These are phyloP conservation scores for Saprolegnia diclina DNA, from an alignment of 352 stramenopile genomes.

Conservation along the genomic window DNA sequence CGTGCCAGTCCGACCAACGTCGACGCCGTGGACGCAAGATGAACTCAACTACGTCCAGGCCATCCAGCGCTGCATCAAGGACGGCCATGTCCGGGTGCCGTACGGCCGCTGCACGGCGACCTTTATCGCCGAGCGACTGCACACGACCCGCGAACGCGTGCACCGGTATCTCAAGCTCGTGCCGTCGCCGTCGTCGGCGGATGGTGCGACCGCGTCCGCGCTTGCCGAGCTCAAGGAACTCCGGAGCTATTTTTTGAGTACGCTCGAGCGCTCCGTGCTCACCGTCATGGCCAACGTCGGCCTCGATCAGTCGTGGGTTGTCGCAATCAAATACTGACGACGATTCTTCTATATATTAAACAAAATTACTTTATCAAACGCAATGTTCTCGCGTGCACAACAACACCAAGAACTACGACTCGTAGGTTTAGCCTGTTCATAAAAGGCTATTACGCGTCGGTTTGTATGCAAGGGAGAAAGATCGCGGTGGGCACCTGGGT, in stretches of 20 bases:
- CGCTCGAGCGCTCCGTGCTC: not conserved
- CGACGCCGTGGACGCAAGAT: not conserved
- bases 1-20: constrained; percentile 1
- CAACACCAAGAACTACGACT: too few relatives aligned
- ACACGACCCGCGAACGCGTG: constrained; percentile 6
- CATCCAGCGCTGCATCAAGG: not conserved
- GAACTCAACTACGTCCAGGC: constrained; percentile 14
- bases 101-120: not conserved
- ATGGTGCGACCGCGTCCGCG: not conserved
- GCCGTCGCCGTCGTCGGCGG: not conserved
- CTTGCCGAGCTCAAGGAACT: constrained; percentile 6
- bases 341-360: not conserved
- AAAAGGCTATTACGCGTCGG: too few relatives aligned
- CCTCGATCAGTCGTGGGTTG: constrained; percentile 1
- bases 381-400: not conserved
- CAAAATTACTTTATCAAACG: not conserved
- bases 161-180: constrained; percentile 7
- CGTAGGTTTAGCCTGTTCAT: too few relatives aligned
- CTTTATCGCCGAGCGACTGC: constrained; percentile 20
- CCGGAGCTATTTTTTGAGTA: not conserved
- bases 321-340: constrained; percentile 3
- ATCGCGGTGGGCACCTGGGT: not conserved
- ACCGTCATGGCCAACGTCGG: not conserved
- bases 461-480: not conserved
- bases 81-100: constrained; percentile 14